These are phyloP conservation scores for Ascomycota sp. DNA, from an alignment of 2,329 filamentous ascomycete genomes.

Conservation along the genomic window DNA sequence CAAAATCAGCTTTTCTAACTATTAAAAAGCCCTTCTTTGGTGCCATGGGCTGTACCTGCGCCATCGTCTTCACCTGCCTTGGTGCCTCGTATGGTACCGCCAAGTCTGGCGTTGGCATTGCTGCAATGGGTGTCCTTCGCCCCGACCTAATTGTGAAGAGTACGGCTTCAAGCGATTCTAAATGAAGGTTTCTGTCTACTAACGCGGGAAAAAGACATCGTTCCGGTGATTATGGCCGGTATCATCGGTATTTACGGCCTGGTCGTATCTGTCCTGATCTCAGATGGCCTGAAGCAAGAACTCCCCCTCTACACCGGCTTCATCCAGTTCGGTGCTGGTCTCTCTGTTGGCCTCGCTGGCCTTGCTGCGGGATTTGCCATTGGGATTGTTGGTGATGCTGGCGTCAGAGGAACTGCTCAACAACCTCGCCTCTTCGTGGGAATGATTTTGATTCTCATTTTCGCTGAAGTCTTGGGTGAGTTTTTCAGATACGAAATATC, in stretches of 20 bases:
- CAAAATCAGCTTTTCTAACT: conserved; percentile 12
- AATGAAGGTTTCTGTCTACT: conserved; percentile 3
- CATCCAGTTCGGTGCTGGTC: conserved; percentile 69
- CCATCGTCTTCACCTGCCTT: conserved; percentile 92
- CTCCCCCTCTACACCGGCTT: conserved; percentile 63
- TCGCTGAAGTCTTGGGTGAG: conserved; percentile 92
- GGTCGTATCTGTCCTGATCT: conserved; percentile 74
- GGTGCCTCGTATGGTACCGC: conserved; percentile 96
- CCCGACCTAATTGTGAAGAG: conserved; percentile 99
- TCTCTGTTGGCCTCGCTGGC: conserved; percentile 64
- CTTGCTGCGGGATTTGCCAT: conserved; percentile 73
- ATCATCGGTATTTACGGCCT: conserved; percentile 98
- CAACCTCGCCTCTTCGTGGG: conserved; percentile 79
- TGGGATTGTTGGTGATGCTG: conserved; percentile 73
- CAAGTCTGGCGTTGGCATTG: conserved; percentile 97
- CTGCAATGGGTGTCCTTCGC: conserved; percentile 91
- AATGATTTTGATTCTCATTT: conserved; percentile 99
- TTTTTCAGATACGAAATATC: not conserved
- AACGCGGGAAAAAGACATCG: conserved; percentile 50
- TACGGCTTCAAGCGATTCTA: conserved; percentile 26
- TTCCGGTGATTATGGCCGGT: conserved; percentile 99
- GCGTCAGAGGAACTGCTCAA: conserved; percentile 71
- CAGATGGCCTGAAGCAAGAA: conserved; percentile 53
- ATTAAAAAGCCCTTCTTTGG: conserved; percentile 64
- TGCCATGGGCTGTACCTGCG: conserved; percentile 92